Conservation (phyloP, 805 yeast species). For the Spathaspora girioi region DNA sequence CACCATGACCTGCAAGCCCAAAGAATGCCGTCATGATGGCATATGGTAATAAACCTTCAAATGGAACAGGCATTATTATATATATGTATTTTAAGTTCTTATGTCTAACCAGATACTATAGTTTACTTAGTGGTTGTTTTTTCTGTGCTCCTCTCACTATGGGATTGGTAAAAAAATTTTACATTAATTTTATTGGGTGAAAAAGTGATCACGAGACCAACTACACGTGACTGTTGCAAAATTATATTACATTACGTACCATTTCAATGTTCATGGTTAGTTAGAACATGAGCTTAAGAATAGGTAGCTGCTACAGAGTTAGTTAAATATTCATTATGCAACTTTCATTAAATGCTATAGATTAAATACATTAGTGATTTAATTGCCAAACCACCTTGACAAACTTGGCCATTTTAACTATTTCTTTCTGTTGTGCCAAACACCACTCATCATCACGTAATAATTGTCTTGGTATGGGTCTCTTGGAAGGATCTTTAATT, state of each 20-base stretch:
- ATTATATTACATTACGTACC: too few species aligned
- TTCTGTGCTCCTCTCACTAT: background rate
- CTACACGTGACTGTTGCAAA: background rate
- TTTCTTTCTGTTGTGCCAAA: constrained; percentile 64
- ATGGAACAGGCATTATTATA: constrained; percentile 40
- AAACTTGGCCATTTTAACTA: constrained; percentile 83
- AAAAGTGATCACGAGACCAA: background rate
- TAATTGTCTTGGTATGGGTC: constrained; percentile 95
- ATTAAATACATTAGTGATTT: constrained; percentile 3
- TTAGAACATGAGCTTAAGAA: too few species aligned
- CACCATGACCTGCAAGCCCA: constrained; percentile 45
- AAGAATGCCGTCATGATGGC: constrained; percentile 44
- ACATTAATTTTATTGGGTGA: constrained; percentile 1
- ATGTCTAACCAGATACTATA: background rate
- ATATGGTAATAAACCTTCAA: constrained; percentile 45
- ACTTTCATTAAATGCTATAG: background rate
- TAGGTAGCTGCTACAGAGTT: too few species aligned
- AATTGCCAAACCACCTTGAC: constrained; percentile 67
- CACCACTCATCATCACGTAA: constrained; percentile 86
- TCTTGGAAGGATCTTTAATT: constrained; percentile 69
- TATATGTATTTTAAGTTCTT: background rate
- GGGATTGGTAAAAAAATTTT: constrained; percentile 1
- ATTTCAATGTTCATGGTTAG: too few species aligned
- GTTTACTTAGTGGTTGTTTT: background rate
- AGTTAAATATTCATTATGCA: too few species aligned